A percentile compares a stretch with the other conserved stretches of the same genome.
phyloP scores from a whole-genome alignment of 345 rosid species.

The Eutrema japonicum region DNA sequence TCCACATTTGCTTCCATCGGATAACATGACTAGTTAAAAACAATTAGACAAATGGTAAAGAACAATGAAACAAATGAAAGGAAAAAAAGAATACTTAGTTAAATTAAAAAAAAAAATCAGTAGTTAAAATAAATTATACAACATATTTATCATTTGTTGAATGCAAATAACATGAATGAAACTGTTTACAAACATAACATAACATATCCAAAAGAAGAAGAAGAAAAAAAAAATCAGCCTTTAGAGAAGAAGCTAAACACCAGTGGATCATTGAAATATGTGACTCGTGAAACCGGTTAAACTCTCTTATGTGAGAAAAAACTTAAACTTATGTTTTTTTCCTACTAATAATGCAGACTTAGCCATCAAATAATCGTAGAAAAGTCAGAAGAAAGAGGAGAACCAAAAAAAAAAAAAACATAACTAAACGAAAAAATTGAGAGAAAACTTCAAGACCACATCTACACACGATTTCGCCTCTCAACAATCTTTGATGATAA shows the following conservation, averaged over 20 bases:
- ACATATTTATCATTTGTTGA: not conserved
- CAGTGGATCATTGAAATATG: not conserved
- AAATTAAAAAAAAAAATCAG: not conserved
- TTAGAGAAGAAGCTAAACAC: not conserved
- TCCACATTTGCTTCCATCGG: too few relatives aligned
- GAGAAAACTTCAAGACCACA: slow-evolving; percentile 3
- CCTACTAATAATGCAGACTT: not conserved
- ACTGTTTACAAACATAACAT: too few relatives aligned
- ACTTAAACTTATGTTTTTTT: not conserved
- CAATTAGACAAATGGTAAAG: not conserved
- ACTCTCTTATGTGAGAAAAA: not conserved
- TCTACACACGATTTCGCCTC: not conserved
- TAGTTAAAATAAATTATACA: not conserved
- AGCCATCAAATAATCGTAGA: not conserved
- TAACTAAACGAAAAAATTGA: not conserved
- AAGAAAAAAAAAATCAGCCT: too few relatives aligned
- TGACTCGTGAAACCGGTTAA: not conserved
- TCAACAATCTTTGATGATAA: not conserved
- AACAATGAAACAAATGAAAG: not conserved
- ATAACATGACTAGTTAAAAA: not conserved
- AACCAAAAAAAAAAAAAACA: not conserved
- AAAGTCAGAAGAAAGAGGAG: not conserved
- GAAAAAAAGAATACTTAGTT: not conserved
- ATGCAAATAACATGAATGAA: not conserved
- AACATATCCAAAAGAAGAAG: too few relatives aligned